phyloP scores from a whole-genome alignment of 2,329 filamentous ascomycete species.

The Periglandula ipomoeae region DNA sequence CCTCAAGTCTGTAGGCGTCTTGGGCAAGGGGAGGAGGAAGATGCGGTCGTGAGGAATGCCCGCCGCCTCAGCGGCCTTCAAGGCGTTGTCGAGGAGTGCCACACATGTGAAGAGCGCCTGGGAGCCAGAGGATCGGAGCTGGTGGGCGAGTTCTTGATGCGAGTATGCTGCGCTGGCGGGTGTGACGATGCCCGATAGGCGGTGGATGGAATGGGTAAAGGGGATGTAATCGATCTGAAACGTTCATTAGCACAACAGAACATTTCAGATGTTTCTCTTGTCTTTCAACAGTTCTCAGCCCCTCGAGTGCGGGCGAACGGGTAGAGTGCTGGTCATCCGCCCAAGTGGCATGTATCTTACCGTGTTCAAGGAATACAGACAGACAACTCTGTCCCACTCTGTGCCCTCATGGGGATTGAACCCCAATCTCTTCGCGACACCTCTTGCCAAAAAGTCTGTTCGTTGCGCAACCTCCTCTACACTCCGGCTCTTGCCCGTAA shows the following conservation, averaged over 20 bases:
- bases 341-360: conserved; percentile 28
- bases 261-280: no score
- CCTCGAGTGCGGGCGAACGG: no score
- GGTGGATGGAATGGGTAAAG: conserved; percentile 64
- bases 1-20: conserved; percentile 37
- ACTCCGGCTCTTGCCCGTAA: conserved; percentile 60
- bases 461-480: conserved; percentile 54
- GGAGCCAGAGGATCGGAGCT: conserved; percentile 59
- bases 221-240: conserved; percentile 64
- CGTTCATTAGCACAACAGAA: no score
- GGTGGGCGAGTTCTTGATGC: conserved; percentile 59
- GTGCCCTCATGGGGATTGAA: conserved; percentile 61
- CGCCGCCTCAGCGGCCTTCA: conserved; percentile 53
- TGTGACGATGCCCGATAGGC: conserved; percentile 63
- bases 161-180: conserved; percentile 71
- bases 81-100: conserved; percentile 53
- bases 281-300: no score
- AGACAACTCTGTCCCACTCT: conserved; percentile 75
- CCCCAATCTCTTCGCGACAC: conserved; percentile 59
- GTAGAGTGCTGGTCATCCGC: no score
- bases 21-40: conserved; percentile 60
- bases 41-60: conserved; percentile 56
- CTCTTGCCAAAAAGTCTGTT: conserved; percentile 58
- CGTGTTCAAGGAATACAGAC: conserved; percentile 71
- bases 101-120: conserved; percentile 64